phyloP scores from a whole-genome alignment of 1,139 yeast genomes.

The Yarrowia galli region DNA sequence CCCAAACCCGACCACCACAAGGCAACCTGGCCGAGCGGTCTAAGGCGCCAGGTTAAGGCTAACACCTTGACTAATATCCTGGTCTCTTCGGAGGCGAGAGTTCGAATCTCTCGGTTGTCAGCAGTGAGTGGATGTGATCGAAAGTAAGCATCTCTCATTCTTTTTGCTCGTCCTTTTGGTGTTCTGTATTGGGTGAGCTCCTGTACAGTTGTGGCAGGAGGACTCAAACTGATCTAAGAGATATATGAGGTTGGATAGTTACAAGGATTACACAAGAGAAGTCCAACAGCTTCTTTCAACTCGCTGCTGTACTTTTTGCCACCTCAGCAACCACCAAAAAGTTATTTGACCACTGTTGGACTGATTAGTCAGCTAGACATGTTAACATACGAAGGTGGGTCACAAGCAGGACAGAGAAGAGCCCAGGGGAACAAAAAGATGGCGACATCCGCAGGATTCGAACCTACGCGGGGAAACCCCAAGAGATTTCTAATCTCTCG shows the following conservation, averaged over 20 bases:
- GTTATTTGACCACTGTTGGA: neutral
- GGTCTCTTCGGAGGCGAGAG: conserved; percentile 15
- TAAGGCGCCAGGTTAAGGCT: conserved; percentile 11
- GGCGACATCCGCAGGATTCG: conserved; percentile 37
- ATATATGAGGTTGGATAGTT: too few relatives aligned
- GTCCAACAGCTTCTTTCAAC: too few relatives aligned
- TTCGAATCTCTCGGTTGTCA: conserved; percentile 11
- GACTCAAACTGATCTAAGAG: neutral
- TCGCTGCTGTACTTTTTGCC: too few relatives aligned
- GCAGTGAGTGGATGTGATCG: neutral
- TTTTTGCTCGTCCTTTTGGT: neutral
- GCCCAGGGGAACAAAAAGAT: neutral
- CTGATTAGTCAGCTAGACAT: neutral
- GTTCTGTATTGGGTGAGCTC: neutral
- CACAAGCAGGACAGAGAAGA: neutral
- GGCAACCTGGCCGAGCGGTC: conserved; percentile 14
- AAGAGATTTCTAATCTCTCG: conserved; percentile 37
- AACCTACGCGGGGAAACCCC: conserved; percentile 38
- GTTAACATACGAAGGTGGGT: neutral
- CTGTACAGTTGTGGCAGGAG: neutral
- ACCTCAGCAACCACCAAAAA: too few relatives aligned
- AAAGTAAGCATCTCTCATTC: neutral
- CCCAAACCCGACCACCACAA: neutral
- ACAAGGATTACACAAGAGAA: too few relatives aligned
- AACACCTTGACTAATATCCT: neutral